Percentiles rank a stretch among this genome's conserved stretches.
These are phyloP conservation scores for Echinochloa phyllopogon DNA, from an alignment of 176 grass and related monocot species.

Conservation along the genomic window DNA sequence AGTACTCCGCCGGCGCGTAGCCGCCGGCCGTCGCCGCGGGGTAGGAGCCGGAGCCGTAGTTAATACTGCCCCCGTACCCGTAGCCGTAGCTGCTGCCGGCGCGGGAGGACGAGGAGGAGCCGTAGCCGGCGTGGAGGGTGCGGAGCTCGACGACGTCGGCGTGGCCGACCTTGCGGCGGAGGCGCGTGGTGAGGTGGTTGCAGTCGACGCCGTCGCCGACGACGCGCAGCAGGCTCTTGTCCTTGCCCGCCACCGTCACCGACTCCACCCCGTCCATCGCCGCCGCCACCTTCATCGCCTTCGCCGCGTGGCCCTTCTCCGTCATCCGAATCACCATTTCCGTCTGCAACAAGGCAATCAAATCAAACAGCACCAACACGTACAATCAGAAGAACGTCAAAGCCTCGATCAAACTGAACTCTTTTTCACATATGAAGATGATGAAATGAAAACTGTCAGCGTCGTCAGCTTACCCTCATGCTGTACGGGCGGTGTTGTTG, in stretches of 20 bases:
- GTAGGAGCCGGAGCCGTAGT: neutral
- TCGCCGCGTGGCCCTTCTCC: slow-evolving; percentile 43
- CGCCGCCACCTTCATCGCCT: slow-evolving; percentile 52
- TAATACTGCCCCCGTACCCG: neutral
- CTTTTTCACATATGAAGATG: neutral
- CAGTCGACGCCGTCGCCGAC: slow-evolving; percentile 55
- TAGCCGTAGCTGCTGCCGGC: neutral
- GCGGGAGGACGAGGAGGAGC: neutral
- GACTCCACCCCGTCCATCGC: slow-evolving; percentile 40
- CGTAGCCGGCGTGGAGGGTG: slow-evolving; percentile 15
- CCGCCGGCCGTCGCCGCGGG: neutral
- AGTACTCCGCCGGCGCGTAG: neutral
- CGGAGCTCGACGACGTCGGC: slow-evolving; percentile 55
- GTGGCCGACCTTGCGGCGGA: slow-evolving; percentile 47
- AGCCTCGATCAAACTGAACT: no score
- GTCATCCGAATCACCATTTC: slow-evolving; percentile 49
- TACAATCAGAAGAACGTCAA: neutral
- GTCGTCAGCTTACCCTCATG: neutral
- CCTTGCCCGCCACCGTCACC: slow-evolving; percentile 49
- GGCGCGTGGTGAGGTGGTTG: slow-evolving; percentile 47
- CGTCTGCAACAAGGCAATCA: slow-evolving; percentile 29
- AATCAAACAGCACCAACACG: no score
- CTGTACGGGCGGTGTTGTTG: neutral
- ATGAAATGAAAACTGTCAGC: no score
- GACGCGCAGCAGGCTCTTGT: slow-evolving; percentile 43